A percentile compares a stretch with the other conserved stretches of the same genome.
Evolutionary conservation across 805 yeast species (phyloP).

Genomic region (Starmera amethionina): DNA sequence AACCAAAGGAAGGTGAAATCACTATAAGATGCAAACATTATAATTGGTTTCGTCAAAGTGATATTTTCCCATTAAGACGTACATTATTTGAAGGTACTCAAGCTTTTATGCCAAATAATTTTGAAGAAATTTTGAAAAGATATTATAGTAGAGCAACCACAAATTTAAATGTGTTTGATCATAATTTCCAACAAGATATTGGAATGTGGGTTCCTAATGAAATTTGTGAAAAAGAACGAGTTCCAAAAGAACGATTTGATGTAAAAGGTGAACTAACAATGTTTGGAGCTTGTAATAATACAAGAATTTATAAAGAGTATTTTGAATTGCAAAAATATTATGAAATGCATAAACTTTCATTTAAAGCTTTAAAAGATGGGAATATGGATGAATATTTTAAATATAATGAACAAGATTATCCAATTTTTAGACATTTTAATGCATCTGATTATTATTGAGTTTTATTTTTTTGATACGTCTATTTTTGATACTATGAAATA

Average conservation of each 20-base stretch:
- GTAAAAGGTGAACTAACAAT: conserved; percentile 20
- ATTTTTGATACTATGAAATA: too few species aligned
- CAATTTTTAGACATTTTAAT: conserved; percentile 23
- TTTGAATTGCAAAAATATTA: conserved; percentile 19
- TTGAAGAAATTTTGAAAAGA: conserved; percentile 23
- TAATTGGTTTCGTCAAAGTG: conserved; percentile 17
- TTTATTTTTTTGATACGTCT: too few species aligned
- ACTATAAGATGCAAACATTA: conserved; percentile 14
- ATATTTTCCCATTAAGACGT: conserved; percentile 30
- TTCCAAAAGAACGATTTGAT: conserved; percentile 22
- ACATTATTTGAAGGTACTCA: conserved; percentile 33
- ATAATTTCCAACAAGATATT: conserved; percentile 33
- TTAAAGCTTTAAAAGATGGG: conserved; percentile 14
- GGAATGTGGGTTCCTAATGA: conserved; percentile 37
- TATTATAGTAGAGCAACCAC: conserved; percentile 26
- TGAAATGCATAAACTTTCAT: conserved; percentile 19
- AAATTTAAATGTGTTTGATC: conserved; percentile 15
- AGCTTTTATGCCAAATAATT: conserved; percentile 32
- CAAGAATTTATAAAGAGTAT: conserved; percentile 29
- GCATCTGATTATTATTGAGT: too few species aligned
- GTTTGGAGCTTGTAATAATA: conserved; percentile 29
- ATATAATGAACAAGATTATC: conserved; percentile 21
- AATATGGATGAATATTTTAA: conserved; percentile 7
- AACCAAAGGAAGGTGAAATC: conserved; percentile 2
- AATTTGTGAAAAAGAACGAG: conserved; percentile 20